Base-by-base conservation (phyloP, 225 moss, liverwort and hornwort genomes). In the Anthoceros angustus region DNA sequence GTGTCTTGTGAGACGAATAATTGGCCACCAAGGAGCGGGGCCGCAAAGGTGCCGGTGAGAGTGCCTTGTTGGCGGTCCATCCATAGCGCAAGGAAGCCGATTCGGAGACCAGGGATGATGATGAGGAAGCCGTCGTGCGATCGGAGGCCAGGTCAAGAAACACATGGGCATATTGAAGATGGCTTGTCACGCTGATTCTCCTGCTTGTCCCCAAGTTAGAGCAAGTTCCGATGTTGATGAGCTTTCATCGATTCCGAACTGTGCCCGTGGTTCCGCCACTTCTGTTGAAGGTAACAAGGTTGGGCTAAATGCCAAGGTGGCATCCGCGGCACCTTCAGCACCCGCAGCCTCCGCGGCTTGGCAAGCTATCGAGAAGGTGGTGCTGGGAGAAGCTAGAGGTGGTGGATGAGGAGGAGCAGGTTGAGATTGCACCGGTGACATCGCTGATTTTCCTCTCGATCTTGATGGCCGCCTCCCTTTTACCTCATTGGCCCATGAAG, bases 401-500 rank as follows among this genome's bases (percentile, higher is more conserved):
- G 25, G 26, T 61, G 0, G 78, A 70, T 67, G 69, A 77, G 72
- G 81, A 83, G 23, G 80, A 79, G 8, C 12, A 67, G 20, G 77
- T 73, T 40, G 84, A 86, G 16, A 43, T 48, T 42, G 41, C 73
- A 9, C 69, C 61, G 40, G 62, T 64, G 84, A 76, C 25, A 67
- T 42, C 64, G 80, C 71, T 70, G 73, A 69, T 68, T 68, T 87
- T 65, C 85, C 89, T 18, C 66, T 84, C 63, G 80, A 87, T 76
- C 55, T 71, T 15, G 86, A 86, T 43, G 86, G 92, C 26, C 82
- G 82, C 25, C 80, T 98, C 75, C 83, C 32, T 98, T 98, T 70
- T 98, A 82, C 60, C 76, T 92, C 49, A 63, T 98, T 46, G 95
- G 89, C 92, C 23, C 84, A 98, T 61, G 95, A 98, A 75, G 95